Evolutionary conservation across 768 basidiomycete species (phyloP), one percentile per base, ranked within the genome.

Genomic region (Lyophyllum atratum): DNA sequence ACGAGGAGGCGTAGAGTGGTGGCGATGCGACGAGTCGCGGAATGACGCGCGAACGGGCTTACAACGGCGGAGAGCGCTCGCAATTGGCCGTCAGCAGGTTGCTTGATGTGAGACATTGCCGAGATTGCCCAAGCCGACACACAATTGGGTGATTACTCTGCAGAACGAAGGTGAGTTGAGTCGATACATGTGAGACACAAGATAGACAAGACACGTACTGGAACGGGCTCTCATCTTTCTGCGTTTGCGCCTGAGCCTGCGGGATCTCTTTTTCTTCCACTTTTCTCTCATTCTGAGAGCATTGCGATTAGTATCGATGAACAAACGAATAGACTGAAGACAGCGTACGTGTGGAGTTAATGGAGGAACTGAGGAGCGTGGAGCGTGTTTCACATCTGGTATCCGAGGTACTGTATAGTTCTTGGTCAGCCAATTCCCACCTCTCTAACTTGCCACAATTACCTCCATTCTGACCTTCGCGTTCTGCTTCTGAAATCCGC

Each of bases 141-240:
- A 60, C 19, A 28, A 39, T 57, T 56, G 63, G 62, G 55, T 66
- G 63, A 67, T 77, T 78, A 78, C 72, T 77, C 77, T 77, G 71
- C n/a, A 49, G 28, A 21, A 22, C 9, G 0, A 25, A 31, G 43
- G 49, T 49, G 15, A 50, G 47, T 3, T 15, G 17, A 40, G 26
- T 47, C 26, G 11, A 22, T 9, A 17, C 14, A 7, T 46, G 51
- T 55, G 15, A 46, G 19, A 43, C 11, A 33, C 9, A 49, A 26
- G 49, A 17, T 8, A 50, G 25, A 55, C 9, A 44, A 9, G 21
- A 64, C 42, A 88, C 92, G 64, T 66, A 93, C 92, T 93, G 82
- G 92, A 93, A 77, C 92, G 92, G 61, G 92, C 92, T 74, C 92
- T 86, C 92, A 93, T 93, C 84, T 94, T 94, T 89, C 92, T 88